These are phyloP conservation scores for Phytophthora tentaculata DNA, from an alignment of 352 stramenopile genomes.

Conservation along the genomic window DNA sequence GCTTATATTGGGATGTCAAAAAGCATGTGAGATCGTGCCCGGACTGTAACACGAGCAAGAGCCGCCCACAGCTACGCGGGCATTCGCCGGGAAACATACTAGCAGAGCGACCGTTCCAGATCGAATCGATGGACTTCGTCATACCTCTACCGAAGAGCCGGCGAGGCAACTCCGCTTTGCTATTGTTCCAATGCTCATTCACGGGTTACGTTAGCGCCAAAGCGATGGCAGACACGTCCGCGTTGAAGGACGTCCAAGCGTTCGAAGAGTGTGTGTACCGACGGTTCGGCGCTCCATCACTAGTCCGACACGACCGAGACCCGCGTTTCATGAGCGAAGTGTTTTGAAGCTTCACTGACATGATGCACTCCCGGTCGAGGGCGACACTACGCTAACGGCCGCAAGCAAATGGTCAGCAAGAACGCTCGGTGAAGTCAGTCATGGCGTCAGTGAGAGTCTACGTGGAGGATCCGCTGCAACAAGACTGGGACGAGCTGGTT, in stretches of 20 bases:
- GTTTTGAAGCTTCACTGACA: neutral
- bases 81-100: neutral
- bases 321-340: neutral
- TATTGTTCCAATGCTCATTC: neutral
- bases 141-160: neutral
- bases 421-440: too few relatives aligned
- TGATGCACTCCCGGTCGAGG: neutral
- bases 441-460: too few relatives aligned
- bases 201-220: neutral
- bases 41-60: conserved; percentile 1
- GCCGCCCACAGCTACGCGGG: neutral
- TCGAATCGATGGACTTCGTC: neutral
- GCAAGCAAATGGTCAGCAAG: too few relatives aligned
- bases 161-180: neutral
- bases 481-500: too few relatives aligned
- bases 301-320: neutral
- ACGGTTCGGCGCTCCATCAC: neutral
- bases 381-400: too few relatives aligned
- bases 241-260: neutral
- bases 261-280: neutral
- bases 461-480: too few relatives aligned
- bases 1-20: neutral
- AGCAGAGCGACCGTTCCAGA: neutral
- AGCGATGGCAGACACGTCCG: neutral
- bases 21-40: neutral